Percentiles rank a stretch among this genome's conserved stretches.
Conservation (phyloP, 441 rosid genomes). For the Syzygium malaccense region DNA sequence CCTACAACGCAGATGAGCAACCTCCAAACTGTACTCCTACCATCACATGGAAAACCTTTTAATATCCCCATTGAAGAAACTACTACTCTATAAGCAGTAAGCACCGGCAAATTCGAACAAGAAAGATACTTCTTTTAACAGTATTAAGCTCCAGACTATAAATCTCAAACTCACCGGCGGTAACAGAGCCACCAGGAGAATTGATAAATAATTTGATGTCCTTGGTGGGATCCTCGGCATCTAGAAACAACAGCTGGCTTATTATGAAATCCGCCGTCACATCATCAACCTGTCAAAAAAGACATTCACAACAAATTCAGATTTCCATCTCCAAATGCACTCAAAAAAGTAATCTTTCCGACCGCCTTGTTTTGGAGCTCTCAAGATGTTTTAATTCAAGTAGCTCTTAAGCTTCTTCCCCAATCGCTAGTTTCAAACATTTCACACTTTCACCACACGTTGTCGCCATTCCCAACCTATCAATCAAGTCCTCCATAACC, state of each 20-base stretch:
- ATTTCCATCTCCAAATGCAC: background rate
- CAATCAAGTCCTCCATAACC: background rate
- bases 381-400: background rate
- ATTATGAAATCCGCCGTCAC: conserved; percentile 72
- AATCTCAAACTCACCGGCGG: conserved; percentile 54
- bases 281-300: conserved; percentile 62
- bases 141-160: background rate
- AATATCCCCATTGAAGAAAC: background rate
- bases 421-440: background rate
- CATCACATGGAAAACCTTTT: background rate
- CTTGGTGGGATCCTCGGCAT: conserved; percentile 69
- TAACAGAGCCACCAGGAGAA: conserved; percentile 92
- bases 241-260: conserved; percentile 83
- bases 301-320: background rate
- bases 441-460: background rate
- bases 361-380: background rate
- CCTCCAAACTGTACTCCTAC: background rate
- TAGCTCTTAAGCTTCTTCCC: background rate
- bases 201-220: conserved; percentile 79
- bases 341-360: background rate
- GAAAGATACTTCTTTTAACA: background rate
- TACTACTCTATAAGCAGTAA: background rate
- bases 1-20: background rate
- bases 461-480: background rate
- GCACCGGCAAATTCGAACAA: background rate